A percentile compares a stretch with the other conserved stretches of the same genome.
Conservation (phyloP, 225 moss, liverwort and hornwort genomes). For the Anthoceros angustus region DNA sequence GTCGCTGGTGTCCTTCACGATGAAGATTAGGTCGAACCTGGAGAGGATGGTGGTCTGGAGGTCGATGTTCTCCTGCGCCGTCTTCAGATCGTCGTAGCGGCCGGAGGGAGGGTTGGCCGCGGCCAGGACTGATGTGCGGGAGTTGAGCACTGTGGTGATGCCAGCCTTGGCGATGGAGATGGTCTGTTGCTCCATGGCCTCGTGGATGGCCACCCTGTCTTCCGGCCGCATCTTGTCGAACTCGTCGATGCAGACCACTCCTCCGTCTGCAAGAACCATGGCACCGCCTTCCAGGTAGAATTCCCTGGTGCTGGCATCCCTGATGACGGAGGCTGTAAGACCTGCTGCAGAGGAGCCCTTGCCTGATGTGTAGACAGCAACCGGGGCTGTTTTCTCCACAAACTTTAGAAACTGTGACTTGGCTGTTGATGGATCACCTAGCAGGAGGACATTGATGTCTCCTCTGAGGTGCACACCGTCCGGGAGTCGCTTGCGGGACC, state of each 20-base stretch:
- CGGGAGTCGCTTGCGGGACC: slow-evolving; percentile 77
- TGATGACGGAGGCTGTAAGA: slow-evolving; percentile 88
- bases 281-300: slow-evolving; percentile 96
- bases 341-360: slow-evolving; percentile 98
- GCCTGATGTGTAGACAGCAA: slow-evolving; percentile 93
- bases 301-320: slow-evolving; percentile 77
- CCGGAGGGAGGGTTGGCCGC: slow-evolving; percentile 98
- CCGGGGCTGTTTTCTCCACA: slow-evolving; percentile 89
- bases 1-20: slow-evolving; percentile 87
- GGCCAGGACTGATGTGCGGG: slow-evolving; percentile 78
- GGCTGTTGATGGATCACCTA: slow-evolving; percentile 92
- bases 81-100: slow-evolving; percentile 96
- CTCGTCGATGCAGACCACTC: slow-evolving; percentile 94
- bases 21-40: slow-evolving; percentile 90
- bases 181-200: slow-evolving; percentile 99
- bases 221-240: slow-evolving; percentile 99
- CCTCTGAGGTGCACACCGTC: slow-evolving; percentile 75
- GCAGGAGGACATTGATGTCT: slow-evolving; percentile 89
- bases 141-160: slow-evolving; percentile 84
- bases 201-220: slow-evolving; percentile 93
- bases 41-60: slow-evolving; percentile 89
- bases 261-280: slow-evolving; percentile 97
- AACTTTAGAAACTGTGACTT: slow-evolving; percentile 99
- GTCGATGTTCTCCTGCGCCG: slow-evolving; percentile 92
- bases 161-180: slow-evolving; percentile 97